phyloP scores from a whole-genome alignment of 2,329 filamentous ascomycete genomes.

The Neodidymelliopsis sp. region DNA sequence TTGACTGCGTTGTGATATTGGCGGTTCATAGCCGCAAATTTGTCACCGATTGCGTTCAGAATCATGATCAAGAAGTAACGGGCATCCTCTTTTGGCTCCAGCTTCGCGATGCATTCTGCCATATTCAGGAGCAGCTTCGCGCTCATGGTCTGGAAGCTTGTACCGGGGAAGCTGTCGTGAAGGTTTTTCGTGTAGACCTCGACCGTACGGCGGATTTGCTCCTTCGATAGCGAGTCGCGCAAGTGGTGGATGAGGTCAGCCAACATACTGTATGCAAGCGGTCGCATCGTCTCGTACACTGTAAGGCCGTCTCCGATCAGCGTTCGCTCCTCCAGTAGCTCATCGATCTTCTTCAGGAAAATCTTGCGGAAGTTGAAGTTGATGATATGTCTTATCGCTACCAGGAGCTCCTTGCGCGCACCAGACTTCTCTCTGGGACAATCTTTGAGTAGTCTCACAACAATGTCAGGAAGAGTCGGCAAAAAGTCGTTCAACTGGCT shows the following conservation, averaged over 20 bases:
- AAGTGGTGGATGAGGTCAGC: slow-evolving; percentile 98
- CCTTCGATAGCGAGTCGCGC: slow-evolving; percentile 82
- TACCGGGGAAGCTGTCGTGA: slow-evolving; percentile 94
- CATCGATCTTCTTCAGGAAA: slow-evolving; percentile 92
- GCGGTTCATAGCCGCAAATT: slow-evolving; percentile 97
- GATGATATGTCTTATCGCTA: slow-evolving; percentile 97
- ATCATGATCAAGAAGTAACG: slow-evolving; percentile 97
- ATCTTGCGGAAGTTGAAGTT: slow-evolving; percentile 98
- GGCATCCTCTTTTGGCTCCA: slow-evolving; percentile 92
- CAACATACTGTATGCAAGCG: slow-evolving; percentile 96
- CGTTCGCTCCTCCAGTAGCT: slow-evolving; percentile 90
- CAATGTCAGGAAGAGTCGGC: slow-evolving; percentile 82
- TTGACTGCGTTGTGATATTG: slow-evolving; percentile 96
- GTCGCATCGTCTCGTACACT: slow-evolving; percentile 95
- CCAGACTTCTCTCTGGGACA: slow-evolving; percentile 94
- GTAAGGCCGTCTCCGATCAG: slow-evolving; percentile 95
- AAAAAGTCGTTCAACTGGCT: slow-evolving; percentile 89
- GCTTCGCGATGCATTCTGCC: slow-evolving; percentile 95
- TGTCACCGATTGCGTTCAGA: slow-evolving; percentile 95
- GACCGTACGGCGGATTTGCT: slow-evolving; percentile 94
- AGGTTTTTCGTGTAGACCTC: slow-evolving; percentile 97
- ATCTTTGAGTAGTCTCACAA: slow-evolving; percentile 89
- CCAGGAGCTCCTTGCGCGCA: slow-evolving; percentile 90
- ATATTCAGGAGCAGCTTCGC: slow-evolving; percentile 96
- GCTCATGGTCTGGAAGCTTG: slow-evolving; percentile 99